phyloP scores from a whole-genome alignment of 1,284 basidiomycete genomes.

The Ustilago tritici region DNA sequence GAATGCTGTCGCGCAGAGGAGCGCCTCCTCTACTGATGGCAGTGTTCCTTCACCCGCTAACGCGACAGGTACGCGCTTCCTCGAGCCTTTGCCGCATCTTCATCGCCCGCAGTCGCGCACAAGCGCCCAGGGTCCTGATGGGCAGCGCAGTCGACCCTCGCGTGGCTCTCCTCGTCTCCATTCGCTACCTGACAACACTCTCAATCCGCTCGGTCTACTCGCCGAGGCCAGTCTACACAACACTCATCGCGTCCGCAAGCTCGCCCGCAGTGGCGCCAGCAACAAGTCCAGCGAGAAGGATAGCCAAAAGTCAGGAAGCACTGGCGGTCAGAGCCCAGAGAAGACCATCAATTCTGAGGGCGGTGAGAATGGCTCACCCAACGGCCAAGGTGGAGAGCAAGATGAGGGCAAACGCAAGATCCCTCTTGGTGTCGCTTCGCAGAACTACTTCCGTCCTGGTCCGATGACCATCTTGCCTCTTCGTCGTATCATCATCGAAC shows the following conservation, averaged over 20 bases:
- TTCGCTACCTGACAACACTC: conserved; percentile 71
- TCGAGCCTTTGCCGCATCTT: conserved; percentile 50
- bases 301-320: conserved; percentile 37
- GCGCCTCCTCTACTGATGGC: conserved; percentile 43
- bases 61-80: conserved; percentile 42
- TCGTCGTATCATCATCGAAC: conserved; percentile 86
- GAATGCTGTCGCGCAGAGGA: conserved; percentile 42
- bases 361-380: conserved; percentile 28
- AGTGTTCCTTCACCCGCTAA: conserved; percentile 37
- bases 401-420: conserved; percentile 16
- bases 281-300: conserved; percentile 45
- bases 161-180: conserved; percentile 52
- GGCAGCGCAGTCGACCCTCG: conserved; percentile 29
- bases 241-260: conserved; percentile 45
- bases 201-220: conserved; percentile 69
- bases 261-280: conserved; percentile 31
- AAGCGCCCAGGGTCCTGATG: conserved; percentile 16
- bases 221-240: conserved; percentile 69
- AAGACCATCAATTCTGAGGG: conserved; percentile 39
- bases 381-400: conserved; percentile 4
- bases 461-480: conserved; percentile 71
- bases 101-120: conserved; percentile 37
- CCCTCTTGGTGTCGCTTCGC: conserved; percentile 83
- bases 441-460: conserved; percentile 94
- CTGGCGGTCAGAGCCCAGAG: conserved; percentile 37